These are phyloP conservation scores for Hanseniaspora taiwanica DNA, from an alignment of 805 yeast genomes.

Conservation along the genomic window DNA sequence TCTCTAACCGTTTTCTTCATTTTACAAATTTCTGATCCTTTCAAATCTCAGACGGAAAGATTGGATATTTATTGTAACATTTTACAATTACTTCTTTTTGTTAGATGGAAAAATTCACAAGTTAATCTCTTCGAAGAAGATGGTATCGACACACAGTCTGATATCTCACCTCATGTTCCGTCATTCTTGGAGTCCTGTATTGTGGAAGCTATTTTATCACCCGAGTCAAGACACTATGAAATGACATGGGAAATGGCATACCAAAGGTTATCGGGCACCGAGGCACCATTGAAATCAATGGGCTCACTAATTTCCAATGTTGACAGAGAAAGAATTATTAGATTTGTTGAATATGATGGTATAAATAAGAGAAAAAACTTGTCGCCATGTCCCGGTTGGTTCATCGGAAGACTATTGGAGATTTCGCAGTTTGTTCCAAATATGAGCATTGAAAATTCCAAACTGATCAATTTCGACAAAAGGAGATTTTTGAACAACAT, in stretches of 20 bases:
- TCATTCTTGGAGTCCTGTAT: constrained; percentile 77
- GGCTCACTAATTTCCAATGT: constrained; percentile 12
- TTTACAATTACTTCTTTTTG: constrained; percentile 49
- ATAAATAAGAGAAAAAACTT: constrained; percentile 29
- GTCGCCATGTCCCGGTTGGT: constrained; percentile 89
- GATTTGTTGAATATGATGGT: constrained; percentile 23
- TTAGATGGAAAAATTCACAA: constrained; percentile 53
- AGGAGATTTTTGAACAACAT: constrained; percentile 54
- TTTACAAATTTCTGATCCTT: constrained; percentile 49
- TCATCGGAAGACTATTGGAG: constrained; percentile 65
- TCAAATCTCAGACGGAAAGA: constrained; percentile 46
- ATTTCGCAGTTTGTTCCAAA: constrained; percentile 68
- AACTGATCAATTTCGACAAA: constrained; percentile 75
- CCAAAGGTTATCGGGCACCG: constrained; percentile 19
- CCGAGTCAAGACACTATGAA: constrained; percentile 63
- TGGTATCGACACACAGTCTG: constrained; percentile 9
- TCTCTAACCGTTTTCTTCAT: constrained; percentile 53
- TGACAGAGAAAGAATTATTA: constrained; percentile 13
- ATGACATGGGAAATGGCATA: constrained; percentile 55
- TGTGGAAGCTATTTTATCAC: constrained; percentile 58
- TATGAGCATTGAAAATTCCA: constrained; percentile 50
- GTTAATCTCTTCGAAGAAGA: constrained; percentile 30
- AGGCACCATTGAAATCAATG: constrained; percentile 19
- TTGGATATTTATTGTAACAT: constrained; percentile 56
- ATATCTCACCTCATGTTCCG: constrained; percentile 45